These are phyloP conservation scores for Ochromonadaceae sp. DNA, from an alignment of 352 stramenopile genomes.

Conservation along the genomic window DNA sequence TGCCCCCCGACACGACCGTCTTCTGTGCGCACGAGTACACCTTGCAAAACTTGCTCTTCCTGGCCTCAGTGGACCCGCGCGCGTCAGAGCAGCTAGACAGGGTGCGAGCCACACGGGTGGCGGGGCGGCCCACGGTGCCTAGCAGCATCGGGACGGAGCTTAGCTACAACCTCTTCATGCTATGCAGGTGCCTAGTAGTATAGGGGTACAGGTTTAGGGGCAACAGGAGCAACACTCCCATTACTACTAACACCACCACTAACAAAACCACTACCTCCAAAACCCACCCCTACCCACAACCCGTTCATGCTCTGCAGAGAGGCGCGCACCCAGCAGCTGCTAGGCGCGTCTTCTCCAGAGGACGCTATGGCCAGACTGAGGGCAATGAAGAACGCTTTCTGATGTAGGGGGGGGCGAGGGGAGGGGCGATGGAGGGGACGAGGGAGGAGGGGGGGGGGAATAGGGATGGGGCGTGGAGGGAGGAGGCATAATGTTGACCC, in stretches of 20 bases:
- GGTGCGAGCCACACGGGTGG: slow-evolving; percentile 26
- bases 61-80: slow-evolving; percentile 28
- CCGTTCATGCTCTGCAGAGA: too few species aligned
- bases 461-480: too few species aligned
- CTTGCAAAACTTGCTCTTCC: slow-evolving; percentile 34
- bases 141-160: slow-evolving; percentile 40
- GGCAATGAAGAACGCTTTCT: slow-evolving; percentile 6
- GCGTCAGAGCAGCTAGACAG: slow-evolving; percentile 47
- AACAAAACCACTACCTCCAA: too few species aligned
- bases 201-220: too few species aligned
- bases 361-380: neutral
- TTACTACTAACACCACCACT: too few species aligned
- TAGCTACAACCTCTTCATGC: slow-evolving; percentile 30
- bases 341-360: neutral
- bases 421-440: too few species aligned
- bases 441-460: too few species aligned
- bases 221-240: too few species aligned
- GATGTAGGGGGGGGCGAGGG: too few species aligned
- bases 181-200: too few species aligned
- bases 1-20: slow-evolving; percentile 28
- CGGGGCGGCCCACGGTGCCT: slow-evolving; percentile 42
- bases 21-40: slow-evolving; percentile 42
- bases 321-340: neutral
- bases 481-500: too few species aligned
- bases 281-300: too few species aligned